Evolutionary conservation across 31 red algal genomes (phyloP).

Genomic region (Asparagopsis taxiformis): DNA sequence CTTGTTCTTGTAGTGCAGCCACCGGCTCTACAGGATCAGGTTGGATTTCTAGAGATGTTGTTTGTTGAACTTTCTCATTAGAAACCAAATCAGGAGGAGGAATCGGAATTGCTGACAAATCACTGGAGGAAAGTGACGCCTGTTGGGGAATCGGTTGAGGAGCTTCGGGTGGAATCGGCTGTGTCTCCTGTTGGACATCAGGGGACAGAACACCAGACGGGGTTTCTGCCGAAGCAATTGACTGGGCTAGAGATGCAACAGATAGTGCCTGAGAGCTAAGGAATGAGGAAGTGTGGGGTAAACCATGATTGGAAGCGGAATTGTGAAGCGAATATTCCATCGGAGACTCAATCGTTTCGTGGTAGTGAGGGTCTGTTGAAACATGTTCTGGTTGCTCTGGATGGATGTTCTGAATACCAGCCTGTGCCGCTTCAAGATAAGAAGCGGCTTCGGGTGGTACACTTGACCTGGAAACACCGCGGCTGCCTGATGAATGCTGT

Average conservation of each 20-base stretch:
- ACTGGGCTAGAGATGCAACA: no score
- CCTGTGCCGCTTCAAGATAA: not conserved
- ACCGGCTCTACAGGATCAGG: not conserved
- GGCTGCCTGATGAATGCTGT: not conserved
- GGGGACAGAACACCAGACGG: constrained; percentile 13
- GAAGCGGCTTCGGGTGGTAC: not conserved
- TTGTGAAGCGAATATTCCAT: constrained; percentile 5
- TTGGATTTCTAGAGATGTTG: not conserved
- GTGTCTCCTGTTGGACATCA: constrained; percentile 2
- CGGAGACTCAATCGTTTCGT: constrained; percentile 4
- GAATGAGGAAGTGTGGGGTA: constrained; percentile 35
- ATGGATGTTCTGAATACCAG: not conserved
- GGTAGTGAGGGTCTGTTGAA: not conserved
- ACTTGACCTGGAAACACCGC: not conserved
- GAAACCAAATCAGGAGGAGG: not conserved
- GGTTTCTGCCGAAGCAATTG: constrained; percentile 28
- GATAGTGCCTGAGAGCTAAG: constrained; percentile 26
- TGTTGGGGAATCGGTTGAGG: not conserved
- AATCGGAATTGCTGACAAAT: not conserved
- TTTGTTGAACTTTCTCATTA: not conserved
- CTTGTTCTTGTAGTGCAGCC: not conserved
- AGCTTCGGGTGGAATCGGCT: not conserved
- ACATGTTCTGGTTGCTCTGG: not conserved
- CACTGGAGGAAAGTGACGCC: not conserved
- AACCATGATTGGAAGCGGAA: not conserved